Evolutionary conservation across 1,139 yeast species (phyloP), one percentile per base, ranked within the genome.

Genomic region (Casaregolazyma suthepensis): DNA sequence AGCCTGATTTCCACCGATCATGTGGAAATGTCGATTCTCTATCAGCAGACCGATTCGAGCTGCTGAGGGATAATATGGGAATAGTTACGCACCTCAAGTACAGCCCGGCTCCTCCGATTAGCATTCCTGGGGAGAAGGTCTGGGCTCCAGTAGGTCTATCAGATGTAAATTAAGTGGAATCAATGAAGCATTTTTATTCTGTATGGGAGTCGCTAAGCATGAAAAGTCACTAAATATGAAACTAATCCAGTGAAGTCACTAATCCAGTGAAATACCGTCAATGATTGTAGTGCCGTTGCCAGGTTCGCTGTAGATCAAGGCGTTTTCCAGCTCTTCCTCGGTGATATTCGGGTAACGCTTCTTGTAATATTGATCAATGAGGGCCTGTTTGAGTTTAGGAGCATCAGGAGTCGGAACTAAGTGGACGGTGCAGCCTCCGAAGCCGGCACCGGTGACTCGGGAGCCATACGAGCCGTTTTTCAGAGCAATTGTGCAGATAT

Each of bases 381-480:
- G 72, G 0, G 85, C 83, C 4, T 66, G 58, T 48, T 72, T 72
- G 52, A 85, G 77, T 1, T 58, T 56, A 0, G 70, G 74, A 15
- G 81, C 73, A 57, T 74, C 75, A 52, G 75, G 76, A 9, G 73
- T 66, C 2, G 80, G 73, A 17, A 85, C 82, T 54, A 85, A 70
- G 64, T 83, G 87, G 22, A 85, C 87, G 1, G 85, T 75, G 38
- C 85, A 82, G 9, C 91, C 91, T 45, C 91, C 91, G 77, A 83
- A 85, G 9, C 90, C 91, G n/a, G 91, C 90, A 44, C 91, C 91
- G 7, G 91, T 85, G 42, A 83, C 78, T 59, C 91, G 75, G 3
- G 88, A 80, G 23, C 90, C 90, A 56, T 70, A 75, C 1, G 88
- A 74, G 4, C 90, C 90, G 57, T 78, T 74, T 3, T 63, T 66